Evolutionary conservation across 768 basidiomycete genomes (phyloP).

Genomic region (Tylopilus subfusipes): DNA sequence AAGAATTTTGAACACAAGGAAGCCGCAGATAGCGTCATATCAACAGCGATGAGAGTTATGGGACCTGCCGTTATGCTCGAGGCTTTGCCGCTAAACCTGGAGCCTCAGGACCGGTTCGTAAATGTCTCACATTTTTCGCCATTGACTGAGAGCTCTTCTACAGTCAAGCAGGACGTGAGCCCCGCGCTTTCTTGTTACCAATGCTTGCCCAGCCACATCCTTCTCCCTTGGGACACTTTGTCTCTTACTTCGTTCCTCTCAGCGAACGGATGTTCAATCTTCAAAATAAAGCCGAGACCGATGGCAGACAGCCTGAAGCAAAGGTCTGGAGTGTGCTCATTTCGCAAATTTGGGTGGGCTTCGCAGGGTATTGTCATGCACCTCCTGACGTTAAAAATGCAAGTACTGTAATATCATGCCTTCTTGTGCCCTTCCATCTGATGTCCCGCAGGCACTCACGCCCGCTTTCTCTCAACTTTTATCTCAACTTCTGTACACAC

Average conservation of each 20-base stretch:
- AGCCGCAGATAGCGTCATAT: constrained; percentile 73
- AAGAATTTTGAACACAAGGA: constrained; percentile 92
- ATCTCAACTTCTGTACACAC: constrained; percentile 88
- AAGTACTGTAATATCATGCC: constrained; percentile 13
- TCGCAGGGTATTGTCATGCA: constrained; percentile 86
- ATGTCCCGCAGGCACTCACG: constrained; percentile 56
- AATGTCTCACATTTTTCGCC: not conserved
- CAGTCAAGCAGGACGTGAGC: constrained; percentile 72
- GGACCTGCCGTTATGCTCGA: constrained; percentile 79
- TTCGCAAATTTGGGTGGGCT: constrained; percentile 89
- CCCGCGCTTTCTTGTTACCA: constrained; percentile 89
- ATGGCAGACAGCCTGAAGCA: constrained; percentile 73
- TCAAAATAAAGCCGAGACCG: constrained; percentile 74
- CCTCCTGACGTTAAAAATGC: constrained; percentile 73
- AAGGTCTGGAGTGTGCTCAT: constrained; percentile 96
- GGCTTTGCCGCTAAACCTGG: constrained; percentile 80
- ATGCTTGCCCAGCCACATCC: constrained; percentile 78
- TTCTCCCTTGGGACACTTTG: constrained; percentile 80
- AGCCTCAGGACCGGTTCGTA: constrained; percentile 72
- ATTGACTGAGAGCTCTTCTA: constrained; percentile 11
- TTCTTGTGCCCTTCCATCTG: not conserved
- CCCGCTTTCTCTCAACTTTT: constrained; percentile 83
- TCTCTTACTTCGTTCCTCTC: constrained; percentile 87
- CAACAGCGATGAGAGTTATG: constrained; percentile 76
- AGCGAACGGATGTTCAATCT: constrained; percentile 91